Evolutionary conservation across 2,329 filamentous ascomycete species (phyloP).

Genomic region (Elsinoe necatrix): DNA sequence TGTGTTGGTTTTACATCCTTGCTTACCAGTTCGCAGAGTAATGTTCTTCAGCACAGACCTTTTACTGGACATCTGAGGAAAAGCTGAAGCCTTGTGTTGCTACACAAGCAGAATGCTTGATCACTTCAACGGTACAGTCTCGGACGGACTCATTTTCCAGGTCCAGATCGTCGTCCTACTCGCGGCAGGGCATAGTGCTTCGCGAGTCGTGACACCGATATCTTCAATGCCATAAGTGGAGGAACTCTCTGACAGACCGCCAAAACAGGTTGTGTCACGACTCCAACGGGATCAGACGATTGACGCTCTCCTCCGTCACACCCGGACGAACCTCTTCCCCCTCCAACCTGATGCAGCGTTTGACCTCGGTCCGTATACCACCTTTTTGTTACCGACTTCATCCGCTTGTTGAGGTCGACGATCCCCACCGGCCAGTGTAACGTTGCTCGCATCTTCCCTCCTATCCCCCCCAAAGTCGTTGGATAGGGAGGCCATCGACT

Average conservation of each 20-base stretch:
- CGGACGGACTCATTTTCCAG: not conserved
- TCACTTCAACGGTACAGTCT: not conserved
- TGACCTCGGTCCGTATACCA: not conserved
- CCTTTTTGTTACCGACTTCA: not conserved
- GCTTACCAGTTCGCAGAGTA: not conserved
- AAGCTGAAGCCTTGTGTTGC: not conserved
- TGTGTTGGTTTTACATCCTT: not conserved
- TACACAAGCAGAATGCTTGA: not conserved
- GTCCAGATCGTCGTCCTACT: slow-evolving; percentile 4
- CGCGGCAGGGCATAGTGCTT: slow-evolving; percentile 1
- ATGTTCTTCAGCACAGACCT: not conserved
- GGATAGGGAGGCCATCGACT: slow-evolving; percentile 10
- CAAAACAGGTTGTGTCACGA: not conserved
- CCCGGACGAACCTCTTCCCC: not conserved
- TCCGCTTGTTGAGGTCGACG: not conserved
- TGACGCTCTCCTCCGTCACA: slow-evolving; percentile 6
- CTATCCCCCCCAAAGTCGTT: slow-evolving; percentile 5
- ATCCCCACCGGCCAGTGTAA: not conserved
- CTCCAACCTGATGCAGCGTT: not conserved
- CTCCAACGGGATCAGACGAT: not conserved
- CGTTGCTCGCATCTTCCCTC: not conserved
- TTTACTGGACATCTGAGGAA: not conserved
- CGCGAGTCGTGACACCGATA: slow-evolving; percentile 1
- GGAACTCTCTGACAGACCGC: not conserved
- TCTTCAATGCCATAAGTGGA: not conserved